Evolutionary conservation across 805 yeast genomes (phyloP), one percentile per base, ranked within the genome.

Genomic region (Blastobotrys terrestris): DNA sequence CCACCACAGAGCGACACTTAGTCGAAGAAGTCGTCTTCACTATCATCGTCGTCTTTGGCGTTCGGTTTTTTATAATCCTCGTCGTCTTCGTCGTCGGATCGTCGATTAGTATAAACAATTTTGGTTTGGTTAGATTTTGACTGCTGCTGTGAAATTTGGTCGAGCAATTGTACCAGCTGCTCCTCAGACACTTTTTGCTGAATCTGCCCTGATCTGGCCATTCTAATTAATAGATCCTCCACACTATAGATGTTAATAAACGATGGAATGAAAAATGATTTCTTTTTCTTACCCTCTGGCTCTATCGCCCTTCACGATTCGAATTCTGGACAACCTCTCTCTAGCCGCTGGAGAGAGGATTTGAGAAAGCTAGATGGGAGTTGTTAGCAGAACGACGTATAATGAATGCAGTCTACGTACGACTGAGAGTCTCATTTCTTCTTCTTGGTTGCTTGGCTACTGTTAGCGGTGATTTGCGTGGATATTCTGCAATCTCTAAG

Each of bases 251-350:
- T 3, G 52, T 60, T 53, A 50, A 58, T 13, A 16, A 40, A 7
- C 46, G 22, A 11, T 39, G 31, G 31, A 44, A 16, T 8, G 35
- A 22, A 15, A 15, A 20, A 26, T 15, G 5, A 5, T 3, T 45
- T 13, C 15, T 7, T 22, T 11, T 13, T 50, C 62, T 42, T 49
- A 65, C 64, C 90, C 87, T 49, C 79, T 77, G 0, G 95, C 98
- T 53, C 97, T 76, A 50, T 94, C 98, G 2, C 95, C 95, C 63
- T 91, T 81, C 44, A 92, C 99, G 65, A 94, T 78, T 26, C 89
- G 74, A 16, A 92, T 95, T 54, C 99, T 76, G 16, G 91, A 80
- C 46, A 92, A 74, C 54, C 99, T 77, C 63, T 92, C 97, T 46
- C 95, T 77, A 0, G 98, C 99, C 49, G 77, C 80, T 8, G 92